A percentile compares a stretch with the other conserved stretches of the same genome.
phyloP scores from a whole-genome alignment of 2,329 filamentous ascomycete species.

The Raffaelea arxii region DNA sequence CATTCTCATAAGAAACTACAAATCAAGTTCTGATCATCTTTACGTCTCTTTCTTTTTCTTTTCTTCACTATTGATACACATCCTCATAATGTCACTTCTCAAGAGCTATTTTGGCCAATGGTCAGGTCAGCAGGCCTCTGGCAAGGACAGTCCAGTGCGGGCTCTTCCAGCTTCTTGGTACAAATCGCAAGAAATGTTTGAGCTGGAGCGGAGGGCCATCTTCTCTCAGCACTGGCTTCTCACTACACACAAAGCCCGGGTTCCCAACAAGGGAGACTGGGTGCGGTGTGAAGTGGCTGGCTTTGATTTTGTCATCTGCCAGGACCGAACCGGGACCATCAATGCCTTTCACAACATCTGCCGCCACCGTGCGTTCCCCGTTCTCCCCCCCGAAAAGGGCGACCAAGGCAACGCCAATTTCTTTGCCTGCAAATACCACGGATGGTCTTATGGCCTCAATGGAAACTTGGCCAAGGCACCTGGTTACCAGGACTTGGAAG shows the following conservation, averaged over 20 bases:
- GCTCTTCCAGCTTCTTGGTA: slow-evolving; percentile 44
- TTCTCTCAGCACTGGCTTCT: slow-evolving; percentile 49
- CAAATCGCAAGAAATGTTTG: slow-evolving; percentile 41
- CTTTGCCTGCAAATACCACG: slow-evolving; percentile 51
- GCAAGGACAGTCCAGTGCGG: slow-evolving; percentile 19
- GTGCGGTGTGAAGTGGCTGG: slow-evolving; percentile 44
- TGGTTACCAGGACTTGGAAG: slow-evolving; percentile 43
- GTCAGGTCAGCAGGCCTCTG: neutral
- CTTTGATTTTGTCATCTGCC: slow-evolving; percentile 43
- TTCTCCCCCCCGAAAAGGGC: neutral
- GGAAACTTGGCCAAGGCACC: slow-evolving; percentile 52
- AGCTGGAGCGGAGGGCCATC: slow-evolving; percentile 46
- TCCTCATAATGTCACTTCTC: neutral
- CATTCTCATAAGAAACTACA: no score
- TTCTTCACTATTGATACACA: neutral
- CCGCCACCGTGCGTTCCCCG: neutral
- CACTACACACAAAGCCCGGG: slow-evolving; percentile 40
- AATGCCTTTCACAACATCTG: slow-evolving; percentile 56
- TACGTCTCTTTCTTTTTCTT: neutral
- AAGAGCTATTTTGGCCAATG: neutral
- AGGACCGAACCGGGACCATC: slow-evolving; percentile 38
- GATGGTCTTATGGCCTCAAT: slow-evolving; percentile 50
- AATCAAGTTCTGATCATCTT: no score
- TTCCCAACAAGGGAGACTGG: slow-evolving; percentile 45
- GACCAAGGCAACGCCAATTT: slow-evolving; percentile 32